Percentiles rank a stretch among this genome's conserved stretches.
These are phyloP conservation scores for Coemansia pectinata DNA, from an alignment of 192 early-diverging fungal species.

Conservation along the genomic window DNA sequence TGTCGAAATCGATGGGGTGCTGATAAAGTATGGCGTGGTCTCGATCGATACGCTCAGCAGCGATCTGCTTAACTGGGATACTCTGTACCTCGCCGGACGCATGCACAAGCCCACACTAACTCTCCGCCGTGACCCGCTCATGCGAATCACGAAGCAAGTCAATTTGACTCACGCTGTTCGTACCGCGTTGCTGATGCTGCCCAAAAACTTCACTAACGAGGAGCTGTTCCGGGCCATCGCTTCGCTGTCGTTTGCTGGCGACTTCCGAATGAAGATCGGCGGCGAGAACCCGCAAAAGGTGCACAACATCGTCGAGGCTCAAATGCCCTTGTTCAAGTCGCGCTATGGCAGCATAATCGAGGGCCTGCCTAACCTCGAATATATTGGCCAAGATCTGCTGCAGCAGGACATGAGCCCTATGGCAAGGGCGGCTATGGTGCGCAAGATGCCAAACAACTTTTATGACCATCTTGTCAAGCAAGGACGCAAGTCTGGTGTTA, in stretches of 20 bases:
- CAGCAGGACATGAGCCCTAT: conserved; percentile 67
- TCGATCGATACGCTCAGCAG: conserved; percentile 82
- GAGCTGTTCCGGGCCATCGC: conserved; percentile 84
- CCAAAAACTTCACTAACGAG: conserved; percentile 74
- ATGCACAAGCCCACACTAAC: conserved; percentile 88
- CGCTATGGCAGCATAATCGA: conserved; percentile 54
- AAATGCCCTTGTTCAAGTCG: conserved; percentile 52
- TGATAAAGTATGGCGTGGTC: conserved; percentile 96
- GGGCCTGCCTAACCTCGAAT: conserved; percentile 52
- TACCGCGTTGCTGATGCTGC: conserved; percentile 80
- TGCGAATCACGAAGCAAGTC: conserved; percentile 63
- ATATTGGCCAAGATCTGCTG: conserved; percentile 38
- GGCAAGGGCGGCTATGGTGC: conserved; percentile 67
- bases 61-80: conserved; percentile 94
- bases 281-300: conserved; percentile 98
- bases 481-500: conserved; percentile 45
- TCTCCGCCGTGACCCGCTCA: conserved; percentile 46
- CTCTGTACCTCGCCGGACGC: conserved; percentile 92
- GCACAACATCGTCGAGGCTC: conserved; percentile 87
- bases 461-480: conserved; percentile 59
- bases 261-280: conserved; percentile 88
- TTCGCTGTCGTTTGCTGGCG: conserved; percentile 85
- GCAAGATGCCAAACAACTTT: conserved; percentile 79
- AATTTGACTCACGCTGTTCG: conserved; percentile 87
- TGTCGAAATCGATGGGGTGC: conserved; percentile 80